Base-by-base conservation (phyloP, 305 asterid genomes). In the Rubia tinctorum region DNA sequence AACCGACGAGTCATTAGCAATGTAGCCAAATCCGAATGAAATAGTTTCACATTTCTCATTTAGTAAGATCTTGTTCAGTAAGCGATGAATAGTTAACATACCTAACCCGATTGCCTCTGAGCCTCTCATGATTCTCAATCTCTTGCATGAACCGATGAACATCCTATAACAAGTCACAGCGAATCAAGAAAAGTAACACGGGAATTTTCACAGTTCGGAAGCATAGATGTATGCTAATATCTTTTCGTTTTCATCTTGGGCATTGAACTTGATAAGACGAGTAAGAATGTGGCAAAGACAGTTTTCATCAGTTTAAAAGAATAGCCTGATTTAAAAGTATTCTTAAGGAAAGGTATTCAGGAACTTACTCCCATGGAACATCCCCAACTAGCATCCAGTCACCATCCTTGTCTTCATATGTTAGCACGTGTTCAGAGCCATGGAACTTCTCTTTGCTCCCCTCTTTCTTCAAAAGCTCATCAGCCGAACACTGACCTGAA, bases 351-450 rank as follows among this genome's bases (percentile, higher is more conserved):
- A 5, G 55, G 61, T 5, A 20, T n/a, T 69, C 30, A 4, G 23
- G 3, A 44, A 79, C 90, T 68, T 84, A 90, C 96, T 80, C 90
- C 93, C 93, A 88, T 6, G 96, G 96, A 75, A 90, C 91, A 55
- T 90, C 96, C 0, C 93, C 96, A 37, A 90, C 91, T n/a, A 90
- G 92, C 96, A 90, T 88, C 95, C 93, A 91, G 12, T 87, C 96
- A 18, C 89, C 88, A 39, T 91, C 93, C 82, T 89, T 89, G 75
- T 88, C 96, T 81, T 91, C 92, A 37, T 85, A 89, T 0, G 97
- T 89, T 37, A 86, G 86, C 79, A 91, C 93, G 72, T 85, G 90
- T n/a, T 89, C 98, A 7, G 94, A 86, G 55, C 92, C 90, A 53
- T 78, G 91, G 64, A 87, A 84, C 55, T 83, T 87, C 81, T 91